These are phyloP conservation scores for Oryza meyeriana DNA, from an alignment of 176 grass and related monocot species.

Conservation along the genomic window DNA sequence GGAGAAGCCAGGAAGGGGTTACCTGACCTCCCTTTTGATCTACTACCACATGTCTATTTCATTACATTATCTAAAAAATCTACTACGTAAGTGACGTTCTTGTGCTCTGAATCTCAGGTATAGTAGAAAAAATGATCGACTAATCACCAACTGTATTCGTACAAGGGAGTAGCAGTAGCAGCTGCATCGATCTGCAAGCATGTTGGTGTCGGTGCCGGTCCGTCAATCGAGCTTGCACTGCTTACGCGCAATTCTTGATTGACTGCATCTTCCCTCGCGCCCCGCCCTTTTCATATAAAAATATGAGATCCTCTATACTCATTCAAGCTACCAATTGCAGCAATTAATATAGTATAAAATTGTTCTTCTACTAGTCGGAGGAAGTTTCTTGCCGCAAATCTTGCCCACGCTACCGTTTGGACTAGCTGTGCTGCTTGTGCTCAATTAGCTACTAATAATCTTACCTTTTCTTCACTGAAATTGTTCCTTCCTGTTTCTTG, in stretches of 20 bases:
- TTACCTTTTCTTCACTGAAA: not conserved
- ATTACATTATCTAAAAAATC: too few relatives aligned
- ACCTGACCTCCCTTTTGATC: too few relatives aligned
- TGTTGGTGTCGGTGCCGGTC: not conserved
- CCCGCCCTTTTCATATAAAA: not conserved
- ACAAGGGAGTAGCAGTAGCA: too few relatives aligned
- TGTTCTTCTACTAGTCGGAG: not conserved
- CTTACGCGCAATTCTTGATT: not conserved
- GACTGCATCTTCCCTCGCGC: not conserved
- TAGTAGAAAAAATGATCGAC: too few relatives aligned
- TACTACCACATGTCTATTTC: too few relatives aligned
- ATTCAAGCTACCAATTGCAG: not conserved
- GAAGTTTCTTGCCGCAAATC: not conserved
- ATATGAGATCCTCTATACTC: too few relatives aligned
- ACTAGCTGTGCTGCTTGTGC: not conserved
- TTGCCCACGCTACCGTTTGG: not conserved
- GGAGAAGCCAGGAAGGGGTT: too few relatives aligned
- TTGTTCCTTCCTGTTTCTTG: not conserved
- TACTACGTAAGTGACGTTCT: too few relatives aligned
- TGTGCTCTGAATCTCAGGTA: too few relatives aligned
- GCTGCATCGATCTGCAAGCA: not conserved
- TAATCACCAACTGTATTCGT: too few relatives aligned
- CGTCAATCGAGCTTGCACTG: not conserved
- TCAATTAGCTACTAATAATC: not conserved
- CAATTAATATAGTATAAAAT: not conserved